Evolutionary conservation across 1,284 basidiomycete species (phyloP).

Genomic region (Hortiboletus rubellus): DNA sequence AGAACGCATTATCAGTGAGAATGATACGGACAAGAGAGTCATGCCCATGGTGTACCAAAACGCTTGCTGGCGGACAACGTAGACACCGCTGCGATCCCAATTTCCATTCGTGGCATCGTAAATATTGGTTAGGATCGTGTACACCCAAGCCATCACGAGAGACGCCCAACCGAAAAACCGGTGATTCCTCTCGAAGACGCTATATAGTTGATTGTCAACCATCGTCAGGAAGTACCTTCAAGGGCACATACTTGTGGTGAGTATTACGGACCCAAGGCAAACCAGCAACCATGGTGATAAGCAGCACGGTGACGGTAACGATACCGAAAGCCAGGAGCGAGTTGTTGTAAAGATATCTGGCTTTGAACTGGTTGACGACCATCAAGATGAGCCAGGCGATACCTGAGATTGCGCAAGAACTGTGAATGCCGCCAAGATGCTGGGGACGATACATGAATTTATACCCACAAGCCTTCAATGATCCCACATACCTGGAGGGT

Average conservation of each 20-base stretch:
- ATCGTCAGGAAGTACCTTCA: neutral
- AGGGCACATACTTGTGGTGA: conserved; percentile 65
- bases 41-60: conserved; percentile 75
- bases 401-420: conserved; percentile 68
- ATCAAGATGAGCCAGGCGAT: conserved; percentile 64
- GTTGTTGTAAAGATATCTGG: conserved; percentile 48
- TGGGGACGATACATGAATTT: conserved; percentile 31
- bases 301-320: conserved; percentile 53
- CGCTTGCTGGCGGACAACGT: conserved; percentile 65
- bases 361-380: conserved; percentile 53
- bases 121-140: conserved; percentile 63
- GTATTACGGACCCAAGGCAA: conserved; percentile 74
- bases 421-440: conserved; percentile 77
- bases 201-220: conserved; percentile 28
- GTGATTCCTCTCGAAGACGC: conserved; percentile 73
- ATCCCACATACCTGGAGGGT: conserved; percentile 54
- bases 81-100: conserved; percentile 56
- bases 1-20: neutral
- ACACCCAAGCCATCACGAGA: conserved; percentile 61
- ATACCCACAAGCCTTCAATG: neutral
- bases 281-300: conserved; percentile 55
- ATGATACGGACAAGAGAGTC: conserved; percentile 61
- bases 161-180: conserved; percentile 74
- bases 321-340: conserved; percentile 60
- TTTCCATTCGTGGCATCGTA: conserved; percentile 52